Conservation (phyloP, 179 eudicot genomes). For the Corrigiola litoralis region DNA sequence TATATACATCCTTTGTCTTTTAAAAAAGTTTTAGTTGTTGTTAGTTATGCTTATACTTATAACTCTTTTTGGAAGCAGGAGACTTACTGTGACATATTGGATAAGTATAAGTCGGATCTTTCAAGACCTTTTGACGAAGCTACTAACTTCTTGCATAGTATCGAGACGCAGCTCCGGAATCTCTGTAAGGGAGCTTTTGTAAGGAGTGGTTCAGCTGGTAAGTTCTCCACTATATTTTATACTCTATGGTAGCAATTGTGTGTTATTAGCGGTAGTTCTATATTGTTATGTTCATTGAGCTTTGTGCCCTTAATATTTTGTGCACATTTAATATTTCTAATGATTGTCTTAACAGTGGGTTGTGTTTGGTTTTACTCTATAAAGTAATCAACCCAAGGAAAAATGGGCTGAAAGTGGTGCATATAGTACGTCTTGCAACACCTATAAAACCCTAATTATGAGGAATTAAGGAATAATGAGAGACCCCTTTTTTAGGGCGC, state of each 20-base stretch:
- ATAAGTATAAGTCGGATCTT: constrained; percentile 81
- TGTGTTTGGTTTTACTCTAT: constrained; percentile 11
- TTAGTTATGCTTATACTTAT: background rate
- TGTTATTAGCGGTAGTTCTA: background rate
- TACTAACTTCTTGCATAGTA: constrained; percentile 60
- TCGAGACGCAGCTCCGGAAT: constrained; percentile 72
- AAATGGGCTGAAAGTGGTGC: constrained; percentile 10
- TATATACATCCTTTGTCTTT: too few relatives aligned
- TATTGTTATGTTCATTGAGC: constrained; percentile 22
- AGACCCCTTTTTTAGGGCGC: too few relatives aligned
- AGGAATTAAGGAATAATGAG: background rate
- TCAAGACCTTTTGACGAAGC: constrained; percentile 90
- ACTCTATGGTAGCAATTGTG: background rate
- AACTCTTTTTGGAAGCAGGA: constrained; percentile 37
- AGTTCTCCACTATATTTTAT: background rate
- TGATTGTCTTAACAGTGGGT: constrained; percentile 16
- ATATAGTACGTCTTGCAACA: background rate
- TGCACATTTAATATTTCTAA: constrained; percentile 7
- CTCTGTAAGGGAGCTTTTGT: constrained; percentile 61
- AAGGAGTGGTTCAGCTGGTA: constrained; percentile 25
- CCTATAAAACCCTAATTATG: constrained; percentile 4
- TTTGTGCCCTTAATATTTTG: constrained; percentile 18
- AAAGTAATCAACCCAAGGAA: constrained; percentile 1
- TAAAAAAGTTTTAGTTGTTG: background rate
- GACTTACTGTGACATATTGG: constrained; percentile 65